phyloP scores from a whole-genome alignment of 257 asterid genomes.

The Anisodus tanguticus region DNA sequence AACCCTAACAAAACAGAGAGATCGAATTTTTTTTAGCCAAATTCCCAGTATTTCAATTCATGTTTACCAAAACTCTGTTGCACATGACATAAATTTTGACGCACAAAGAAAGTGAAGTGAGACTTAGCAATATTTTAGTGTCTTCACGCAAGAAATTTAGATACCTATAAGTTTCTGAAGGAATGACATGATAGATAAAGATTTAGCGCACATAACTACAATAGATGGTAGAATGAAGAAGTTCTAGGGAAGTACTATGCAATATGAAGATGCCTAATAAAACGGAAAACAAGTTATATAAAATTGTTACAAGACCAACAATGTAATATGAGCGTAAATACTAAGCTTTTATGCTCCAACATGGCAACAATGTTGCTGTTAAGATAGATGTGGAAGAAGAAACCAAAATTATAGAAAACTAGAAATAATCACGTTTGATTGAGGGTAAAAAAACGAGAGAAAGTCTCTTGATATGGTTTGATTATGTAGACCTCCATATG shows the following conservation, averaged over 20 bases:
- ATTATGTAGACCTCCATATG: background rate
- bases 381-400: background rate
- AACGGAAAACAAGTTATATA: background rate
- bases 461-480: background rate
- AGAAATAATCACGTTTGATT: background rate
- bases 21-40: background rate
- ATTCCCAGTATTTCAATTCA: background rate
- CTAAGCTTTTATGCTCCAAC: background rate
- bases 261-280: background rate
- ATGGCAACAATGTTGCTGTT: background rate
- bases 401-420: background rate
- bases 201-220: background rate
- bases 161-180: background rate
- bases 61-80: background rate
- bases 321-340: background rate
- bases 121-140: background rate
- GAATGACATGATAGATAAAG: background rate
- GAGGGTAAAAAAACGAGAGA: background rate
- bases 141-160: background rate
- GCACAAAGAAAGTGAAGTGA: background rate
- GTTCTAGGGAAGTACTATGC: background rate
- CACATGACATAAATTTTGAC: background rate
- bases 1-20: constrained; percentile 29
- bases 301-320: background rate
- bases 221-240: background rate